Percentiles rank a stretch among this genome's conserved stretches.
Evolutionary conservation across 352 stramenopile genomes (phyloP).

Genomic region (Globisporangium orthogonon): DNA sequence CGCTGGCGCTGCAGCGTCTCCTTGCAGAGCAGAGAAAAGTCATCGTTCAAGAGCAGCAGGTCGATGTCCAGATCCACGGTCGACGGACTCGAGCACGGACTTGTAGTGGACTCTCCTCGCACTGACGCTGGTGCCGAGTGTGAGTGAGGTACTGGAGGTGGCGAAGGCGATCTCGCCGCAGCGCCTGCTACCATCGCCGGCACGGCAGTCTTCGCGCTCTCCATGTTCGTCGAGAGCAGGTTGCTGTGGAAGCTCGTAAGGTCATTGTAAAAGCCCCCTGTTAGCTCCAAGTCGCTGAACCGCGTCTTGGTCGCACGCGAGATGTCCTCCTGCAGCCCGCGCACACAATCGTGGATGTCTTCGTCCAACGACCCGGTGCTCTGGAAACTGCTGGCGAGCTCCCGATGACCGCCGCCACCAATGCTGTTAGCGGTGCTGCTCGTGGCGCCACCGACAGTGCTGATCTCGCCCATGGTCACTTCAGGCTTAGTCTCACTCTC

Average conservation of each 20-base stretch:
- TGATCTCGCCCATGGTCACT: neutral
- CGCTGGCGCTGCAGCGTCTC: conserved; percentile 26
- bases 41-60: conserved; percentile 38
- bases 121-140: neutral
- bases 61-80: conserved; percentile 41
- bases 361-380: conserved; percentile 22
- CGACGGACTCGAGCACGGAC: conserved; percentile 10
- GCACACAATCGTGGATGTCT: conserved; percentile 44
- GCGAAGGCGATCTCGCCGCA: neutral
- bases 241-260: conserved; percentile 7
- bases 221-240: neutral
- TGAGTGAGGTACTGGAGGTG: neutral
- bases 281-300: conserved; percentile 4
- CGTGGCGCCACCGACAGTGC: neutral
- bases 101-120: neutral
- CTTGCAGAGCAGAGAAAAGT: conserved; percentile 49
- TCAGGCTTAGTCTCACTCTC: neutral
- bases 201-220: neutral
- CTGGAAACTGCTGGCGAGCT: conserved; percentile 14
- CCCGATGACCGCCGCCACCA: neutral
- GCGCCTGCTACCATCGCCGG: neutral
- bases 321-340: conserved; percentile 46
- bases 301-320: conserved; percentile 22
- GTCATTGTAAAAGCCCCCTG: conserved; percentile 8
- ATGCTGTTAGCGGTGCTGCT: neutral